phyloP scores from a whole-genome alignment of 2,329 filamentous ascomycete species.

The Pyrenophora tritici-repentis region DNA sequence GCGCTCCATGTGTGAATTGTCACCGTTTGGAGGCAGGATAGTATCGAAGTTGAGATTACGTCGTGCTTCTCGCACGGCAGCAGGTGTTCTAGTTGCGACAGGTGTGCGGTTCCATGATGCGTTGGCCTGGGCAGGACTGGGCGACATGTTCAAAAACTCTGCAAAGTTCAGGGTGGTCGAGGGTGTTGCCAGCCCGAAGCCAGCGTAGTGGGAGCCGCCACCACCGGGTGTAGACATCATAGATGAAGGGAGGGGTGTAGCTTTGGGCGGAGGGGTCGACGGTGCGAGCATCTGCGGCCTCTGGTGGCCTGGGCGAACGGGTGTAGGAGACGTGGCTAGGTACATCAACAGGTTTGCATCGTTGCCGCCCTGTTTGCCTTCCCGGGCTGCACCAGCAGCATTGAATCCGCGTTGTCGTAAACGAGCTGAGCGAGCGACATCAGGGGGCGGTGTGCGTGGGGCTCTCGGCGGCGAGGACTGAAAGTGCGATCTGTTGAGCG shows the following conservation, averaged over 20 bases:
- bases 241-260: slow-evolving; percentile 72
- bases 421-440: slow-evolving; percentile 48
- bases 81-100: slow-evolving; percentile 68
- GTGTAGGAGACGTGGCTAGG: slow-evolving; percentile 88
- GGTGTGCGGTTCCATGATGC: slow-evolving; percentile 73
- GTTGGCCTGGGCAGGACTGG: slow-evolving; percentile 78
- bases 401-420: slow-evolving; percentile 47
- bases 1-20: slow-evolving; percentile 49
- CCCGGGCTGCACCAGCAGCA: slow-evolving; percentile 46
- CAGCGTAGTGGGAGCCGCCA: slow-evolving; percentile 60
- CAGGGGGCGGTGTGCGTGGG: slow-evolving; percentile 50
- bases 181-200: slow-evolving; percentile 73
- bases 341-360: slow-evolving; percentile 86
- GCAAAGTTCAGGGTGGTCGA: slow-evolving; percentile 89
- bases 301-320: slow-evolving; percentile 62
- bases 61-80: slow-evolving; percentile 69
- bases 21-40: slow-evolving; percentile 61
- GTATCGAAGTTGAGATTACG: slow-evolving; percentile 83
- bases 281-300: slow-evolving; percentile 57
- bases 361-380: slow-evolving; percentile 71
- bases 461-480: slow-evolving; percentile 75
- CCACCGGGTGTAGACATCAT: slow-evolving; percentile 88
- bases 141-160: slow-evolving; percentile 97
- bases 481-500: slow-evolving; percentile 60
- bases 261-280: slow-evolving; percentile 60